Percentiles rank a stretch among this genome's conserved stretches.
These are phyloP conservation scores for Tetrapisispora namnaoensis DNA, from an alignment of 805 yeast species.

Conservation along the genomic window DNA sequence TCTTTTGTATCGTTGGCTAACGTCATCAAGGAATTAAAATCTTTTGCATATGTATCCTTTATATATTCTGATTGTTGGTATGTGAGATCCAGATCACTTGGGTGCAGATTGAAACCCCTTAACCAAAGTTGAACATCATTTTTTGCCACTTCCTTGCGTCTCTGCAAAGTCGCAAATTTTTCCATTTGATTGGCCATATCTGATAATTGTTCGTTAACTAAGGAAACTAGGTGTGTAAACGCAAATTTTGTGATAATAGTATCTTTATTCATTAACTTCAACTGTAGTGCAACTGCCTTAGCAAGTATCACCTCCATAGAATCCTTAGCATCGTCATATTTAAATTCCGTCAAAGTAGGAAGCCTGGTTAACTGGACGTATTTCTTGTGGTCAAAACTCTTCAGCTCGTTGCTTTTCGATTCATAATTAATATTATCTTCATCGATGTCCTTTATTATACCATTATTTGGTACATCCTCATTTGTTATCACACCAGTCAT, in stretches of 20 bases:
- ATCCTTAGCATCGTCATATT: constrained; percentile 5
- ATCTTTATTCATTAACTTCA: constrained; percentile 27
- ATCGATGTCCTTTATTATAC: not conserved
- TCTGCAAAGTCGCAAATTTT: constrained; percentile 46
- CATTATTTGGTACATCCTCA: not conserved
- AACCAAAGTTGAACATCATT: constrained; percentile 42
- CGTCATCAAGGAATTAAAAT: constrained; percentile 5
- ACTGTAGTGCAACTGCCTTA: constrained; percentile 31
- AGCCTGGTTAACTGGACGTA: constrained; percentile 13
- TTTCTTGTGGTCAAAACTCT: not conserved
- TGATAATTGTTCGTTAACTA: constrained; percentile 31
- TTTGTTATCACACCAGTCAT: no score
- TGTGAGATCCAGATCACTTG: constrained; percentile 34
- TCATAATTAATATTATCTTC: not conserved
- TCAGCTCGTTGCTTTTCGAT: not conserved
- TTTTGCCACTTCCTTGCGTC: constrained; percentile 46
- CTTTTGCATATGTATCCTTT: constrained; percentile 9
- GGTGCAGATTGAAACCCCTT: constrained; percentile 33
- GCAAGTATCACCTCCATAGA: constrained; percentile 17
- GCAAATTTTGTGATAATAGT: constrained; percentile 29
- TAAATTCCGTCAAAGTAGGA: constrained; percentile 15
- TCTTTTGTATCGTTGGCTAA: constrained; percentile 3
- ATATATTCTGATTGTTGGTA: constrained; percentile 17
- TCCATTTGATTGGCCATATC: constrained; percentile 36
- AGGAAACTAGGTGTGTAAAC: constrained; percentile 30